Percentiles rank a stretch among this genome's conserved stretches.
Evolutionary conservation across 176 grass and related monocot species (phyloP).

Genomic region (Musa acuminata): DNA sequence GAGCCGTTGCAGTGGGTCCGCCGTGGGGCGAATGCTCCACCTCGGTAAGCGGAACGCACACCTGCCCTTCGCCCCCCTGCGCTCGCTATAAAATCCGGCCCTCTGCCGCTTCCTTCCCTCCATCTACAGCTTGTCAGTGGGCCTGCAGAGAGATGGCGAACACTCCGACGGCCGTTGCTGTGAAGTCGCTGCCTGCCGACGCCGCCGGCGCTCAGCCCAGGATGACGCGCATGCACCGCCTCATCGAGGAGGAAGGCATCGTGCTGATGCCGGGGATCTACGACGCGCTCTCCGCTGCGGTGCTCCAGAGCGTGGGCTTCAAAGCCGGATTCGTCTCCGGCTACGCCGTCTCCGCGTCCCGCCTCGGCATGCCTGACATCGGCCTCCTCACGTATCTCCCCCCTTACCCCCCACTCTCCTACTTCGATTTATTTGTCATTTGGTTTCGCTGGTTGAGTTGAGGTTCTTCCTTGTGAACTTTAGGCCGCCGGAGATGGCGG

Average conservation of each 20-base stretch:
- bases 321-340: constrained; percentile 33
- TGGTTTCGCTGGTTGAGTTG: neutral
- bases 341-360: constrained; percentile 29
- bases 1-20: no score
- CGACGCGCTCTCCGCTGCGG: constrained; percentile 42
- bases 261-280: constrained; percentile 30
- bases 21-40: no score
- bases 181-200: neutral
- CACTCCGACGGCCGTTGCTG: neutral
- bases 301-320: constrained; percentile 35
- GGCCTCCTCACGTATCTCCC: constrained; percentile 37
- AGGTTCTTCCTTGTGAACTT: neutral
- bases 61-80: no score
- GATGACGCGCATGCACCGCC: constrained; percentile 21
- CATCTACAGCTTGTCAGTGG: no score
- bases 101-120: no score
- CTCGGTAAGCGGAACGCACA: no score
- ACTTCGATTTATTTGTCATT: neutral
- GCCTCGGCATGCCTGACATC: constrained; percentile 38
- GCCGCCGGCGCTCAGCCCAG: neutral
- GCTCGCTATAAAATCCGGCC: no score
- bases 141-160: neutral
- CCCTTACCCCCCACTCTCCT: neutral
- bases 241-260: constrained; percentile 31
- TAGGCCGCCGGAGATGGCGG: constrained; percentile 44